phyloP scores from a whole-genome alignment of 306 rosid genomes.

The Dicorynia guianensis region DNA sequence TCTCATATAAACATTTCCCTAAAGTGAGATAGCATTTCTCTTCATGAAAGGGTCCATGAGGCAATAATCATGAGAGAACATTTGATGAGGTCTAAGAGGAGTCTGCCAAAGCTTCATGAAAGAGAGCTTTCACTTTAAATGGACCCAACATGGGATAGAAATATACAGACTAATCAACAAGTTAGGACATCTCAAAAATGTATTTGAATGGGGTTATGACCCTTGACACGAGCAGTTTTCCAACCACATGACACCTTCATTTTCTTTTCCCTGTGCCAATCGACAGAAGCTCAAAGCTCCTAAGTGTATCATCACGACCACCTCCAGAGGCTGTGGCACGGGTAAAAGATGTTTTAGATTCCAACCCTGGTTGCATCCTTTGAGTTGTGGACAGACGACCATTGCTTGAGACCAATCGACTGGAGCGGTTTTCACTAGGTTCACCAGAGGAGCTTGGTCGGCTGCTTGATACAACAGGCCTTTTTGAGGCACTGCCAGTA shows the following conservation, averaged over 20 bases:
- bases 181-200: too few relatives aligned
- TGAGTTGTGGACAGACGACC: constrained; percentile 88
- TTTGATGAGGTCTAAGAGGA: too few relatives aligned
- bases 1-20: too few relatives aligned
- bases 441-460: constrained; percentile 95
- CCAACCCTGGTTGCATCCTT: constrained; percentile 79
- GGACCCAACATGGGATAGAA: too few relatives aligned
- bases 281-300: constrained; percentile 92
- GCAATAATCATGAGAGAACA: too few relatives aligned
- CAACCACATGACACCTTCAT: constrained; percentile 52
- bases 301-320: constrained; percentile 79
- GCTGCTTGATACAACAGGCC: constrained; percentile 76
- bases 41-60: too few relatives aligned
- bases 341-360: constrained; percentile 73
- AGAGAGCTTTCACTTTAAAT: too few relatives aligned
- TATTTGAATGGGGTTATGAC: constrained; percentile 10
- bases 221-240: constrained; percentile 41
- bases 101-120: too few relatives aligned
- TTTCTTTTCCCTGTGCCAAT: constrained; percentile 91
- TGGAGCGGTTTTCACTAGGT: constrained; percentile 75
- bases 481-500: constrained; percentile 80
- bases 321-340: constrained; percentile 68
- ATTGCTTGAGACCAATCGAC: constrained; percentile 80
- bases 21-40: too few relatives aligned
- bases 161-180: too few relatives aligned